Conservation (phyloP, 2,329 filamentous ascomycete species). For the Alternaria atra region DNA sequence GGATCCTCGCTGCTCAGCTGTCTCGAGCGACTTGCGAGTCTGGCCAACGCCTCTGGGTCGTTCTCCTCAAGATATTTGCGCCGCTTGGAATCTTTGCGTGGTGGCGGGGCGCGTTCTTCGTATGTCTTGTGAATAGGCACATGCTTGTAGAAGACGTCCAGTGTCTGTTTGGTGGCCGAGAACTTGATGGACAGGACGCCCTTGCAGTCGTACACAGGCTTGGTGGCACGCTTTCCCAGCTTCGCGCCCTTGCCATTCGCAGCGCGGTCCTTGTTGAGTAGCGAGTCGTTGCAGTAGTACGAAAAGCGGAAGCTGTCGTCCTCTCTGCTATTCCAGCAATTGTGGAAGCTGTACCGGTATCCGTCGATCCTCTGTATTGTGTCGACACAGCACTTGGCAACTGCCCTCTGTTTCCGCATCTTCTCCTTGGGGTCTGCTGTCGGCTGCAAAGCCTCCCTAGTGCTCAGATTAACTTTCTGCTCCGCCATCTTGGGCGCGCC, state of each 20-base stretch:
- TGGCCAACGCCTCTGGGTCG: conserved; percentile 45
- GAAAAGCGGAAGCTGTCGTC: conserved; percentile 58
- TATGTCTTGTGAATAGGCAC: conserved; percentile 58
- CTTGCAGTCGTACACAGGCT: conserved; percentile 60
- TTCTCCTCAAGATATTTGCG: conserved; percentile 47
- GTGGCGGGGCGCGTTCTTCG: conserved; percentile 54
- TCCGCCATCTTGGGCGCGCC: conserved; percentile 25
- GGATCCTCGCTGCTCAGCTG: conserved; percentile 30
- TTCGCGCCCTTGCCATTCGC: conserved; percentile 56
- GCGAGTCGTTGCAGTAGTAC: conserved; percentile 61
- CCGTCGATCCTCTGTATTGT: conserved; percentile 57
- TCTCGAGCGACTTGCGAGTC: conserved; percentile 37
- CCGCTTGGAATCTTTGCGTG: conserved; percentile 52
- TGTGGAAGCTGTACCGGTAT: conserved; percentile 61
- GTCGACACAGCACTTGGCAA: conserved; percentile 57
- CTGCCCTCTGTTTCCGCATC: conserved; percentile 57
- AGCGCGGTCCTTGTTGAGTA: conserved; percentile 61
- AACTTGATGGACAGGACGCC: conserved; percentile 60
- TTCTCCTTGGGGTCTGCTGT: conserved; percentile 51
- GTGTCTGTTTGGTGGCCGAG: conserved; percentile 52
- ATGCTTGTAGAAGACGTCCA: conserved; percentile 59
- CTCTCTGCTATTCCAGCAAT: conserved; percentile 58
- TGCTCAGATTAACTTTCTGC: conserved; percentile 43
- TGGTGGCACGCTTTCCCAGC: conserved; percentile 50
- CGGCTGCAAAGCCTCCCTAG: conserved; percentile 47